These are phyloP conservation scores for Dendryphion nanum DNA, from an alignment of 2,329 filamentous ascomycete species.

Conservation along the genomic window DNA sequence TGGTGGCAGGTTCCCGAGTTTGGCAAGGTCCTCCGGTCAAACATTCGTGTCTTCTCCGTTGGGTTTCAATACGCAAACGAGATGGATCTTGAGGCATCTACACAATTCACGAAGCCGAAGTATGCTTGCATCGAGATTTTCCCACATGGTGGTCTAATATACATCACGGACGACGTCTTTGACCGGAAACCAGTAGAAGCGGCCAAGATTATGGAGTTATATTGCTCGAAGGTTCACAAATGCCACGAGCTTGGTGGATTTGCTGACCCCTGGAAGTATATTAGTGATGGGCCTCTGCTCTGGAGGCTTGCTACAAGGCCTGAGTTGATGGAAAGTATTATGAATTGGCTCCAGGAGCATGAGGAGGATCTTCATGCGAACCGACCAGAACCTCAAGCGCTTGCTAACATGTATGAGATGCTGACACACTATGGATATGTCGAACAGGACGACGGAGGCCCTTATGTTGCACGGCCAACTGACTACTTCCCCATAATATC, in stretches of 20 bases:
- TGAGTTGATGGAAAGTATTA: slow-evolving; percentile 27
- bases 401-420: slow-evolving; percentile 22
- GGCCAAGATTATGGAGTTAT: slow-evolving; percentile 35
- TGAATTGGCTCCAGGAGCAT: slow-evolving; percentile 18
- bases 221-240: slow-evolving; percentile 27
- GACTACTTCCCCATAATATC: slow-evolving; percentile 34
- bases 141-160: slow-evolving; percentile 38
- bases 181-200: slow-evolving; percentile 38
- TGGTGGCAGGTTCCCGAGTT: slow-evolving; percentile 33
- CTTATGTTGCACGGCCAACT: slow-evolving; percentile 5
- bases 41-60: slow-evolving; percentile 34
- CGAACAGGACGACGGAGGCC: slow-evolving; percentile 20
- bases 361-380: slow-evolving; percentile 13
- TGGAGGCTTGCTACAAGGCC: slow-evolving; percentile 35
- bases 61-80: slow-evolving; percentile 23
- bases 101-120: slow-evolving; percentile 11
- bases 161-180: slow-evolving; percentile 47
- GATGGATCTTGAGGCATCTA: slow-evolving; percentile 12
- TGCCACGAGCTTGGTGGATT: slow-evolving; percentile 15
- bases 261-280: slow-evolving; percentile 13
- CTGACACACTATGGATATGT: slow-evolving; percentile 21
- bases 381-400: slow-evolving; percentile 18
- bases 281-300: slow-evolving; percentile 21
- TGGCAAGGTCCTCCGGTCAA: slow-evolving; percentile 25
- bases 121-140: slow-evolving; percentile 36